phyloP scores from a whole-genome alignment of 805 yeast genomes.

The Tetrapisispora taiwanensis region DNA sequence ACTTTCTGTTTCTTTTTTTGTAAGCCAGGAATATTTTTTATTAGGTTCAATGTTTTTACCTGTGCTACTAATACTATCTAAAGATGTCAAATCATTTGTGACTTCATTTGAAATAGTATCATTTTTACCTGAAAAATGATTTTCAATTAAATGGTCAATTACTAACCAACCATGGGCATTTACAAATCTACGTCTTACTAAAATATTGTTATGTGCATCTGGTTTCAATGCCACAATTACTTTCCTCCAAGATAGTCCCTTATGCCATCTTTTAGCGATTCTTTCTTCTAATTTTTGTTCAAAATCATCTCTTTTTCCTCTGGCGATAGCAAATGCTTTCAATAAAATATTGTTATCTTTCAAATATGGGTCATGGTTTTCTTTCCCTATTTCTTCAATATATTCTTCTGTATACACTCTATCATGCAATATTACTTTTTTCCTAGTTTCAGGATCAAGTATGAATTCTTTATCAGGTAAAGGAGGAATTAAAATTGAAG shows the following conservation, averaged over 20 bases:
- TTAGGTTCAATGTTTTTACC: constrained; percentile 6
- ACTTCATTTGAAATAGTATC: not conserved
- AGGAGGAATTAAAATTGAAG: constrained; percentile 59
- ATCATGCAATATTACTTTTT: constrained; percentile 57
- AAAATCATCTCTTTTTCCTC: constrained; percentile 45
- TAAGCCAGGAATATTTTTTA: constrained; percentile 37
- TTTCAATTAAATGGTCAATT: constrained; percentile 50
- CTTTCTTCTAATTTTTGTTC: constrained; percentile 66
- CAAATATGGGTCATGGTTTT: constrained; percentile 10
- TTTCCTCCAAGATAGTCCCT: constrained; percentile 78
- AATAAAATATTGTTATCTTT: constrained; percentile 23
- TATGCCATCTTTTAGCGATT: constrained; percentile 84
- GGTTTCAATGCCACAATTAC: constrained; percentile 78
- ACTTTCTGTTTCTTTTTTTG: constrained; percentile 26
- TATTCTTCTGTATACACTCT: constrained; percentile 45
- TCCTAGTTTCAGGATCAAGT: constrained; percentile 52
- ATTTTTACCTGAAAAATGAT: constrained; percentile 39
- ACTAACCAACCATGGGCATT: constrained; percentile 85
- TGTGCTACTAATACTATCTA: constrained; percentile 70
- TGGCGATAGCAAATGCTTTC: constrained; percentile 24
- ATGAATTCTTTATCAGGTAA: constrained; percentile 52
- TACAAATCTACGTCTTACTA: constrained; percentile 79
- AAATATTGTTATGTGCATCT: constrained; percentile 90
- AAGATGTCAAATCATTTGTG: not conserved
- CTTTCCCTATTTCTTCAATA: constrained; percentile 30